Evolutionary conservation across 2,329 filamentous ascomycete species (phyloP).

Genomic region (Scorias spongiosa): DNA sequence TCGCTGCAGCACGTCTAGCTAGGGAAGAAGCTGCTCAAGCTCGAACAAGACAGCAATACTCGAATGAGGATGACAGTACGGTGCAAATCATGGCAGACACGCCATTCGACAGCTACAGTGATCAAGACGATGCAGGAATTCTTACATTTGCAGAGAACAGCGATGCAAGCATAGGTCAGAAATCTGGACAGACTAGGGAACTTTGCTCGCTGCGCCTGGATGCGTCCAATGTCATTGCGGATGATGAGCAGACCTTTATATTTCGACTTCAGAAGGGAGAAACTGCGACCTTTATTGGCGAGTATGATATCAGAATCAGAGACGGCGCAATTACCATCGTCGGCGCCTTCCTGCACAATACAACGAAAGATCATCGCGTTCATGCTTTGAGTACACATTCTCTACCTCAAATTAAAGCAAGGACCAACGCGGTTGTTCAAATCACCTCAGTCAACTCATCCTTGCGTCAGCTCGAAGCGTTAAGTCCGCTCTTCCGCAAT

Average conservation of each 20-base stretch:
- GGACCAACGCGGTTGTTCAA: slow-evolving; percentile 42
- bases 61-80: too few relatives aligned
- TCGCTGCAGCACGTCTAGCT: background rate
- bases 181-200: background rate
- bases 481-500: slow-evolving; percentile 52
- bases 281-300: slow-evolving; percentile 38
- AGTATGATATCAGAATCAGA: slow-evolving; percentile 48
- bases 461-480: slow-evolving; percentile 38
- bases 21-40: background rate
- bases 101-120: too few relatives aligned
- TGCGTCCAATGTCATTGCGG: slow-evolving; percentile 5
- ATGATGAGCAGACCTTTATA: slow-evolving; percentile 7
- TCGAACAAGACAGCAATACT: background rate
- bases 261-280: slow-evolving; percentile 15
- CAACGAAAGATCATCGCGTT: slow-evolving; percentile 32
- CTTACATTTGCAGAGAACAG: too few relatives aligned
- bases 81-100: too few relatives aligned
- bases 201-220: slow-evolving; percentile 7
- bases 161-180: too few relatives aligned
- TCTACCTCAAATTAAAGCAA: background rate
- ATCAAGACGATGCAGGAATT: too few relatives aligned
- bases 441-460: slow-evolving; percentile 37
- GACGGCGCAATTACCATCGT: slow-evolving; percentile 49
- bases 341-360: slow-evolving; percentile 43
- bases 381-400: slow-evolving; percentile 51